Evolutionary conservation across 225 moss, liverwort and hornwort genomes (phyloP), one percentile per base, ranked within the genome.

Genomic region (Takakia lepidozioides): DNA sequence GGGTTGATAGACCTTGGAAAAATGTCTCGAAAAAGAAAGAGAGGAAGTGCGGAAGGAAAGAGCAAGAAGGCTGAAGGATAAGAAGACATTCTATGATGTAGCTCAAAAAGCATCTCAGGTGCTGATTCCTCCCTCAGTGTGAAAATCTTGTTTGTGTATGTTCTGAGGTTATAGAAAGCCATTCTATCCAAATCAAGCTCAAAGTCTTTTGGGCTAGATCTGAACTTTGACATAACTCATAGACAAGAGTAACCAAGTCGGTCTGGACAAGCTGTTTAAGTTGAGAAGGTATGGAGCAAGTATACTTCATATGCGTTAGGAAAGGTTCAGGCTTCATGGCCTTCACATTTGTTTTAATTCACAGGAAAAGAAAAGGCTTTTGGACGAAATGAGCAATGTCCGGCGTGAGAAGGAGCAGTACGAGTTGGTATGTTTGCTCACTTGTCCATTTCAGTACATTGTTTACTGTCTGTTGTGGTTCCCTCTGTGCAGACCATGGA

Each of bases 1-100:
- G n/a, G n/a, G n/a, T n/a, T n/a, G n/a, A n/a, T 55, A 93, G 93
- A 69, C 73, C 20, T 59, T 98, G 58, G 95, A 98, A 75, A 98
- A 87, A 75, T 64, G 82, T 57, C 69, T 98, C 45, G 95, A 90
- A 58, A 80, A 74, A 57, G 95, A 98, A 56, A 74, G 77, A 56
- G 90, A 98, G 40, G 68, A 79, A 57, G 58, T 71, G 46, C 74
- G 70, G 38, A 87, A 80, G 47, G 84, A 87, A 69, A 90, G 66
- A 58, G 46, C 50, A 25, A 64, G 62, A 54, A 84, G 87, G 58
- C 72, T 80, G 55, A 82, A 77, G 51, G 82, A 87, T 66, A 80
- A 87, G 56, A 98, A 74, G 42, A 69, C 73, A 8, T 85, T 78
- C 43, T 63, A 76, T 58, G 95, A 98, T 43, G 59, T 83, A 22